A percentile compares a stretch with the other conserved stretches of the same genome.
These are phyloP conservation scores for Singerocomus rubriflavus DNA, from an alignment of 1,284 basidiomycete genomes.

Conservation along the genomic window DNA sequence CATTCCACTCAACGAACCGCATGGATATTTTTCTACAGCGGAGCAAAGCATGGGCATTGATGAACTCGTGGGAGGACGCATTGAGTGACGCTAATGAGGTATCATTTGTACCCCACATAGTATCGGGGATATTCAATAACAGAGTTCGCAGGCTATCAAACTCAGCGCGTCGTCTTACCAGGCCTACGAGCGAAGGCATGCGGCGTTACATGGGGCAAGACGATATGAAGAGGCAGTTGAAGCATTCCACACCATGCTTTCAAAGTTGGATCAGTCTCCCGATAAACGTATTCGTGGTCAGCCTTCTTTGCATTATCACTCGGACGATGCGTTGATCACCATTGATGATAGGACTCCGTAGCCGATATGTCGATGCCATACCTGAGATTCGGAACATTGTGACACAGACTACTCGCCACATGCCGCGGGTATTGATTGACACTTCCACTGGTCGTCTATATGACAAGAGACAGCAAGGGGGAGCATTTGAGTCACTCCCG, in stretches of 20 bases:
- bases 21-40: not conserved
- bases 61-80: not conserved
- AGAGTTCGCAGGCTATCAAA: not conserved
- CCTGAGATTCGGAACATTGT: not conserved
- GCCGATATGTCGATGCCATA: conserved; percentile 1
- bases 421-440: conserved; percentile 7
- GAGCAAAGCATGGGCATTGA: not conserved
- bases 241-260: not conserved
- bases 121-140: too few species aligned
- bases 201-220: not conserved
- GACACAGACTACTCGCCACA: not conserved
- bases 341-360: not conserved
- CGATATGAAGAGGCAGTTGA: not conserved
- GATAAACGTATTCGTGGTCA: not conserved
- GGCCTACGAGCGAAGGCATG: not conserved
- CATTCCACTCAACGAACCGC: not conserved
- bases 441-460: not conserved
- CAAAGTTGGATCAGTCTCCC: not conserved
- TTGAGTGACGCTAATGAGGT: not conserved
- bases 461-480: not conserved
- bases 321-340: not conserved
- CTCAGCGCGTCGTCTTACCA: not conserved
- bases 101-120: not conserved
- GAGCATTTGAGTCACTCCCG: not conserved
- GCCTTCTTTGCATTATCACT: not conserved